Conservation (phyloP, 768 basidiomycete genomes). For the Kwoniella botswanensis region DNA sequence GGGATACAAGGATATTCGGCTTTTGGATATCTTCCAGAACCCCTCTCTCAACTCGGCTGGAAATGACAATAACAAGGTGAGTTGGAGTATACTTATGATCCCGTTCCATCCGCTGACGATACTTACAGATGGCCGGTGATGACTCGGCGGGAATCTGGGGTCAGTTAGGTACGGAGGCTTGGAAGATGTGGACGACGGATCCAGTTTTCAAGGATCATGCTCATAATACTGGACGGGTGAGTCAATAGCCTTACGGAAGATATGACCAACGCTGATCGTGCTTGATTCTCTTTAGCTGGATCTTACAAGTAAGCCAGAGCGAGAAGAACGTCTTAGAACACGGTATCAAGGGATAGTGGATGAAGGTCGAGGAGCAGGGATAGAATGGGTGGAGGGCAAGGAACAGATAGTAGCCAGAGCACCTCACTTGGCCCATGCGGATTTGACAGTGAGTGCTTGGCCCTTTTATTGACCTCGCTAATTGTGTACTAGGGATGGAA, state of each 20-base stretch:
- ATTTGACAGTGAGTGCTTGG: slow-evolving; percentile 29
- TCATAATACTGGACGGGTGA: slow-evolving; percentile 51
- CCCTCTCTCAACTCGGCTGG: slow-evolving; percentile 49
- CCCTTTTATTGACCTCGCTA: neutral
- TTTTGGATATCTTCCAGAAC: slow-evolving; percentile 47
- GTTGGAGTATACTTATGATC: neutral
- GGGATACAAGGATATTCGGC: slow-evolving; percentile 49
- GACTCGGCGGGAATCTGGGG: slow-evolving; percentile 32
- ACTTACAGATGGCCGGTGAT: slow-evolving; percentile 26
- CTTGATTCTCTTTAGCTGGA: slow-evolving; percentile 29
- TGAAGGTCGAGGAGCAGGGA: slow-evolving; percentile 23
- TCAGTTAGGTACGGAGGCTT: slow-evolving; percentile 38
- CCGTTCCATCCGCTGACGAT: neutral
- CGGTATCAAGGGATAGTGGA: slow-evolving; percentile 29
- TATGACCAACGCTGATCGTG: slow-evolving; percentile 16
- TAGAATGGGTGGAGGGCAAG: slow-evolving; percentile 44
- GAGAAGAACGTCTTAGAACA: slow-evolving; percentile 19
- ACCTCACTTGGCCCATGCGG: slow-evolving; percentile 32
- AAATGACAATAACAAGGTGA: slow-evolving; percentile 56
- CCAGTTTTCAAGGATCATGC: slow-evolving; percentile 47
- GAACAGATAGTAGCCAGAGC: slow-evolving; percentile 37
- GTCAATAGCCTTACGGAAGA: slow-evolving; percentile 1
- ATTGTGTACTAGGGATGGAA: slow-evolving; percentile 47
- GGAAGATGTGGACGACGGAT: slow-evolving; percentile 53
- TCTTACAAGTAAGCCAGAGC: slow-evolving; percentile 25